Evolutionary conservation across 2,329 filamentous ascomycete species (phyloP).

Genomic region (Exophiala viscosa): DNA sequence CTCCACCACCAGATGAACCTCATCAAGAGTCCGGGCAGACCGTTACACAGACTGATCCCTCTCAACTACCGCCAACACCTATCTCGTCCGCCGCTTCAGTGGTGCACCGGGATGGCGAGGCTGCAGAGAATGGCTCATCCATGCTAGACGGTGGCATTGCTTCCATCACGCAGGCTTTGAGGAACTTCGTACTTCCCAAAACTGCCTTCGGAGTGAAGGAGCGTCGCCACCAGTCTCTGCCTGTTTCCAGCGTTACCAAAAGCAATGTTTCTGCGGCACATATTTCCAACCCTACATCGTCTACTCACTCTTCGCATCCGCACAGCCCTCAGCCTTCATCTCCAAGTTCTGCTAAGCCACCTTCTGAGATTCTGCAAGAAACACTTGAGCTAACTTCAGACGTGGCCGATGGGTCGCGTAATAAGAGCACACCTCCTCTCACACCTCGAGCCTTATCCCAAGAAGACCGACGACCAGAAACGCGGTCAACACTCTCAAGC

Average conservation of each 20-base stretch:
- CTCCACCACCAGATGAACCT: conserved; percentile 29
- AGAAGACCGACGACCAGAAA: conserved; percentile 43
- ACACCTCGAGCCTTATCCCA: conserved; percentile 82
- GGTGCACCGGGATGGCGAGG: conserved; percentile 42
- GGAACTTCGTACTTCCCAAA: conserved; percentile 43
- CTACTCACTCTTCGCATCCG: conserved; percentile 47
- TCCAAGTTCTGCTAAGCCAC: conserved; percentile 40
- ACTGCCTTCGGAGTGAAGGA: conserved; percentile 35
- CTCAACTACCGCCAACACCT: conserved; percentile 43
- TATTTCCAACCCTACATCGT: conserved; percentile 64
- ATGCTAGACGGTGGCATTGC: conserved; percentile 37
- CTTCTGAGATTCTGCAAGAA: conserved; percentile 44
- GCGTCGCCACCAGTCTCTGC: conserved; percentile 48
- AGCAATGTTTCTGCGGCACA: conserved; percentile 64
- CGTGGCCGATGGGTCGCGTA: conserved; percentile 53
- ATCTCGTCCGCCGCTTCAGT: conserved; percentile 43
- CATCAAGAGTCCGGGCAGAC: conserved; percentile 29
- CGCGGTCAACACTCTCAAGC: conserved; percentile 26
- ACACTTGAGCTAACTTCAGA: conserved; percentile 75
- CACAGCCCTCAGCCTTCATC: conserved; percentile 51
- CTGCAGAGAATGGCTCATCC: conserved; percentile 37
- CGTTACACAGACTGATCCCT: conserved; percentile 32
- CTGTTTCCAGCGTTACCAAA: conserved; percentile 63
- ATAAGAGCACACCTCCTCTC: conserved; percentile 89
- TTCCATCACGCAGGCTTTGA: conserved; percentile 44